Percentiles rank a stretch among this genome's conserved stretches.
Conservation (phyloP, 345 rosid species). For the Salix dunnii region DNA sequence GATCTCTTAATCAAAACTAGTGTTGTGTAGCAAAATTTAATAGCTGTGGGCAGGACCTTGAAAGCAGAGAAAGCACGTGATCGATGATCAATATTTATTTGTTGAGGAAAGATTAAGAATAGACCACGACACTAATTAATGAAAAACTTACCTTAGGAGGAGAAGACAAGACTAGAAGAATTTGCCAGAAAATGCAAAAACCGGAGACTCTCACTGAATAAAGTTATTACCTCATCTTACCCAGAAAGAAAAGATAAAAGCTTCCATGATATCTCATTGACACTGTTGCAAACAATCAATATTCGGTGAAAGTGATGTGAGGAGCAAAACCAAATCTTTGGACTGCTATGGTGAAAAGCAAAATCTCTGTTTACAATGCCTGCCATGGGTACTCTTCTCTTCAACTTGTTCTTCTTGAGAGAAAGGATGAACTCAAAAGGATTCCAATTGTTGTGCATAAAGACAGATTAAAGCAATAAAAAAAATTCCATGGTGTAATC, state of each 20-base stretch:
- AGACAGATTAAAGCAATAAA: constrained; percentile 6
- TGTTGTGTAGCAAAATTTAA: not conserved
- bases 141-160: constrained; percentile 3
- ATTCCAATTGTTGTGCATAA: not conserved
- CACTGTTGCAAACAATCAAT: not conserved
- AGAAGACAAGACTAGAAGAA: constrained; percentile 1
- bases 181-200: constrained; percentile 9
- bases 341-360: not conserved
- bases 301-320: not conserved
- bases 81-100: not conserved
- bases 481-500: not conserved
- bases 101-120: not conserved
- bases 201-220: not conserved
- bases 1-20: constrained; percentile 2
- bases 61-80: not conserved
- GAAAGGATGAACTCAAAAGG: not conserved
- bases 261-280: not conserved
- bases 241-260: not conserved
- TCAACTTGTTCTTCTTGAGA: not conserved
- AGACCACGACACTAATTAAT: not conserved
- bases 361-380: constrained; percentile 10
- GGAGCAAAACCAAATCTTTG: not conserved
- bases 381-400: not conserved
- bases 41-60: not conserved
- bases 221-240: not conserved